Evolutionary conservation across 2,329 filamentous ascomycete genomes (phyloP).

Genomic region (Lachnum nothofagi): DNA sequence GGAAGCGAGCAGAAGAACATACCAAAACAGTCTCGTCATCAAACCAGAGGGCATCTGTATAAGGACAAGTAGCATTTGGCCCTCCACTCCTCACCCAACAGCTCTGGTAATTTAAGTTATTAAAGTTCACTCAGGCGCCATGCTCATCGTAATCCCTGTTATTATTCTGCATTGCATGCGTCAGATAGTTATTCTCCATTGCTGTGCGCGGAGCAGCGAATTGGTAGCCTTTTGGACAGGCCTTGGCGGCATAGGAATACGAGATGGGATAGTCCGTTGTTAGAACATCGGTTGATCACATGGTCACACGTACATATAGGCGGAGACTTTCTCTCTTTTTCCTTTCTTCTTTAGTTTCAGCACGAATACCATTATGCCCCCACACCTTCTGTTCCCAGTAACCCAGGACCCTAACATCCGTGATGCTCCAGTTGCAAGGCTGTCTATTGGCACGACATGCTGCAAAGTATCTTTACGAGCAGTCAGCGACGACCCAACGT

Average conservation of each 20-base stretch:
- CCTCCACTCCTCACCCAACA: slow-evolving; percentile 61
- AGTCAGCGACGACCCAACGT: slow-evolving; percentile 56
- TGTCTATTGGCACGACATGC: slow-evolving; percentile 50
- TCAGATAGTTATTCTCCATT: slow-evolving; percentile 58
- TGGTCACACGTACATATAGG: too few species aligned
- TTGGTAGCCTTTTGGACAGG: slow-evolving; percentile 44
- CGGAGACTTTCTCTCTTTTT: too few species aligned
- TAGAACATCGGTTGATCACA: too few species aligned
- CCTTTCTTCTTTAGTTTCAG: too few species aligned
- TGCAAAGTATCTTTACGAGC: slow-evolving; percentile 44
- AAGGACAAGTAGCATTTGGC: slow-evolving; percentile 53
- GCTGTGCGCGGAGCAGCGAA: slow-evolving; percentile 57
- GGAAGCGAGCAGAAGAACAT: slow-evolving; percentile 1
- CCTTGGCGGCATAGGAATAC: slow-evolving; percentile 40
- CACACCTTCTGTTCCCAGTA: too few species aligned
- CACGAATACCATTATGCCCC: too few species aligned
- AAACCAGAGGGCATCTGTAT: slow-evolving; percentile 36
- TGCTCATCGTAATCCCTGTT: slow-evolving; percentile 26
- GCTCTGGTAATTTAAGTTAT: slow-evolving; percentile 48
- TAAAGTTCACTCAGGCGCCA: slow-evolving; percentile 55
- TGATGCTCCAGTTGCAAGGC: slow-evolving; percentile 57
- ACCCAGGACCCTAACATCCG: too few species aligned
- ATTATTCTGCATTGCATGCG: slow-evolving; percentile 25
- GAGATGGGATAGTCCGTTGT: slow-evolving; percentile 33
- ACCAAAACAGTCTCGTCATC: slow-evolving; percentile 41